Conservation (phyloP, 805 yeast species). For the Sugiyamaella marilandica region DNA sequence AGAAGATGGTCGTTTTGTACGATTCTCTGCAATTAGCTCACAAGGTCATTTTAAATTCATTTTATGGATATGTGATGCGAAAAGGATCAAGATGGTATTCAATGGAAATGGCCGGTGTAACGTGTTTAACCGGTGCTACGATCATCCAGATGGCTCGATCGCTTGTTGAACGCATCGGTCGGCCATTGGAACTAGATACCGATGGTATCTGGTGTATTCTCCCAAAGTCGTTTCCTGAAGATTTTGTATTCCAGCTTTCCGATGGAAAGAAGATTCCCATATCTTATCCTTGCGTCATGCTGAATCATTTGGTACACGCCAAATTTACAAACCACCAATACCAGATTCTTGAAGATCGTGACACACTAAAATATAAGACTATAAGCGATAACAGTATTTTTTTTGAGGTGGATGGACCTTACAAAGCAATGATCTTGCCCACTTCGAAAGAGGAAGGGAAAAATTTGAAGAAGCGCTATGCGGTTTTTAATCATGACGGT, state of each 20-base stretch:
- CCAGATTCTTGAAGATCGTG: slow-evolving; percentile 75
- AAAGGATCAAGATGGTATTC: slow-evolving; percentile 99
- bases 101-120: slow-evolving; percentile 99
- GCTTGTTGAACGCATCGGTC: slow-evolving; percentile 85
- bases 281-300: slow-evolving; percentile 94
- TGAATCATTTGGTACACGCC: slow-evolving; percentile 87
- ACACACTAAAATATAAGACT: slow-evolving; percentile 62
- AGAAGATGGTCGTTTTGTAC: slow-evolving; percentile 86
- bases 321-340: slow-evolving; percentile 92
- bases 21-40: slow-evolving; percentile 96
- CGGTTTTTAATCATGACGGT: slow-evolving; percentile 94
- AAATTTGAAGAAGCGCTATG: slow-evolving; percentile 92
- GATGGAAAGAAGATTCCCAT: slow-evolving; percentile 73
- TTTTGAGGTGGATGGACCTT: slow-evolving; percentile 98
- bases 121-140: slow-evolving; percentile 96
- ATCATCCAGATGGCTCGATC: slow-evolving; percentile 96
- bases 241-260: slow-evolving; percentile 61
- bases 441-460: slow-evolving; percentile 97
- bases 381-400: slow-evolving; percentile 89
- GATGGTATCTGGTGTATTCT: slow-evolving; percentile 99
- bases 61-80: slow-evolving; percentile 98
- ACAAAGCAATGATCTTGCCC: slow-evolving; percentile 94
- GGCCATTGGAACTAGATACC: slow-evolving; percentile 94
- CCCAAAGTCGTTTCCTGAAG: slow-evolving; percentile 91
- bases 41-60: slow-evolving; percentile 91